Evolutionary conservation across 805 yeast species (phyloP), one percentile per base, ranked within the genome.

Genomic region (Tetrapisispora taiwanensis): DNA sequence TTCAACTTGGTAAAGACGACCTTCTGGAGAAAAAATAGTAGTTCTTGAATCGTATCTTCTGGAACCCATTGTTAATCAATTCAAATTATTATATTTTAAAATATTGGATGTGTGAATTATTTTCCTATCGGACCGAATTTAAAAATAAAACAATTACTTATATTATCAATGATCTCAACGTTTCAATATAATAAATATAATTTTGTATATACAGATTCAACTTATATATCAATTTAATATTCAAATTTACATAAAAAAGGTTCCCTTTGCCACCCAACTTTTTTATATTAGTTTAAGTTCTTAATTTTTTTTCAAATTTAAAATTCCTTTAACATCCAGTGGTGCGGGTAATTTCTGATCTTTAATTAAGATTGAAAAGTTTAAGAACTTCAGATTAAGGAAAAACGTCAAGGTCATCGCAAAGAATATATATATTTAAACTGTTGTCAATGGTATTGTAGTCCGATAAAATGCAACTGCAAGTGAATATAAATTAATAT

Each of bases 11-110:
- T 92, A 92, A 46, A 92, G 74, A 67, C 98, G 79, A 33, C 99
- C 99, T 65, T 92, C 99, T 9, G 99, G 99, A 33, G 97, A 90
- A 70, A 92, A 92, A 59, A 92, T 94, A 4, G 98, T 92, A 42
- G 99, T 92, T 75, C 99, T 79, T 49, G 95, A 84, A 69, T 92
- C 99, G 87, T 92, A 92, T 77, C 99, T 81, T 83, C 97, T 84
- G 55, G 96, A 86, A 15, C 80, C 79, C 80, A 75, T 75, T 42
- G 22, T 54, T 7, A 28, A 39, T 30, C 19, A 24, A 10, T 13
- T 18, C 17, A 24, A 4, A 4, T n/a, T n/a, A n/a, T n/a, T n/a
- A n/a, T n/a, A n/a, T n/a, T n/a, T n/a, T n/a, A n/a, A n/a, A n/a
- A n/a, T n/a, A 8, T 22, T 22, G 7, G 26, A 22, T 22, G 26